Evolutionary conservation across 345 rosid species (phyloP), one percentile per base, ranked within the genome.

Genomic region (Lenwebbia sp.): DNA sequence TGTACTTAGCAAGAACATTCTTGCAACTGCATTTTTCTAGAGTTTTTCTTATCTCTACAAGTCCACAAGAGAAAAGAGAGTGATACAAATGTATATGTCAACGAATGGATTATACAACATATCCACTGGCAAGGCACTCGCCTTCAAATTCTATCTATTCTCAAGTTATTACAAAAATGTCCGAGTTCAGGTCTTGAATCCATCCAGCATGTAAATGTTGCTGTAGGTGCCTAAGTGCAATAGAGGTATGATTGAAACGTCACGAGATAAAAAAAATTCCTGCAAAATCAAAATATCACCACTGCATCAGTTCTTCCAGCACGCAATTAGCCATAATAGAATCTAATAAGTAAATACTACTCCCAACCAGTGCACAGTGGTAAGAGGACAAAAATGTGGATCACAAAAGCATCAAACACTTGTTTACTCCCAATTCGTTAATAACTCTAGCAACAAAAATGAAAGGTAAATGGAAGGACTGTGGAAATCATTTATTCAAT

Each of bases 101-200:
- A 74, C 41, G 13, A 28, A n/a, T 74, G 37, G 33, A 76, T 25
- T 25, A 76, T 25, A 23, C 49, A 30, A 37, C 49, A 41, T 5
- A 76, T 40, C 22, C 3, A 3, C 22, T 17, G 22, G 55, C 23
- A 17, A 54, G 22, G 55, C 55, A 54, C 22, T 19, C 22, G 8
- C 37, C 23, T 74, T 10, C 37, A 54, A 54, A 83, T 84, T 84
- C 88, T 87, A 85, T 95, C 96, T 65, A 96, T 95, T 88, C 96
- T 93, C 78, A 96, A 94, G 86, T 94, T 93, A 86, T 93, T 92
- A 90, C 96, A 94, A 60, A 96, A 96, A 91, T 95, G 94, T 84
- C 98, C 95, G 51, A 97, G 96, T 88, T 95, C 99, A 21, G 98
- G 99, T 81, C 98, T 94, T 4, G 95, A 93, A n/a, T 92, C 87